Evolutionary conservation across 768 basidiomycete species (phyloP), one percentile per base, ranked within the genome.

Genomic region (Lentinula sp.): DNA sequence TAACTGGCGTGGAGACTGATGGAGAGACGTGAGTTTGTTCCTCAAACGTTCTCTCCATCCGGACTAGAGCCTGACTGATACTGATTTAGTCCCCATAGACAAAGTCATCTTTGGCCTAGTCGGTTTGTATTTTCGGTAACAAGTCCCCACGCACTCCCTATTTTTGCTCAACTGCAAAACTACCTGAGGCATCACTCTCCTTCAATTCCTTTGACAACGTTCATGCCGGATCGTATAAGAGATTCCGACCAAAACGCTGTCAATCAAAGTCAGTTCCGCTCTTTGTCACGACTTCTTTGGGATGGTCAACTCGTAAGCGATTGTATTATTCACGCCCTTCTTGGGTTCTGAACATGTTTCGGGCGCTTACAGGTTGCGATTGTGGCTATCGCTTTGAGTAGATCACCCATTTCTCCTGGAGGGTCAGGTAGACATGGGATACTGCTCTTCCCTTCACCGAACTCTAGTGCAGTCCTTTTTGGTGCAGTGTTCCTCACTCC

Each of bases 1-100:
- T 86, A 66, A 84, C 85, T 33, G 85, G 84, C 28, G 85, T 85
- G 46, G 86, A 88, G 74, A 86, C 84, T 37, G 86, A 86, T 68
- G 85, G 86, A n/a, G 84, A 87, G 66, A 85, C 79, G 86, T 88
- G 77, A 70, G 85, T 78, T 12, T n/a, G 15, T 51, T 33, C 20
- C 36, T 33, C 35, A 9, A 20, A 20, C n/a, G 18, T 13, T 41
- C 51, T 33, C 37, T 32, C 43, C 20, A 43, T 55, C 13, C 9
- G 36, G 15, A 15, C 15, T 23, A 62, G 49, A 20, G 48, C 18
- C 55, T 58, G 39, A 62, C 18, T 45, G 56, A 41, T 56, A 46
- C 61, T 62, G 32, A 57, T 60, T 63, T 62, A 49, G 45, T 53
- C 43, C 49, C 59, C 63, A 61, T 67, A 81, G 79, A 65, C 73